These are phyloP conservation scores for Nakaseomyces bracarensis DNA, from an alignment of 1,139 yeast genomes.

Conservation along the genomic window DNA sequence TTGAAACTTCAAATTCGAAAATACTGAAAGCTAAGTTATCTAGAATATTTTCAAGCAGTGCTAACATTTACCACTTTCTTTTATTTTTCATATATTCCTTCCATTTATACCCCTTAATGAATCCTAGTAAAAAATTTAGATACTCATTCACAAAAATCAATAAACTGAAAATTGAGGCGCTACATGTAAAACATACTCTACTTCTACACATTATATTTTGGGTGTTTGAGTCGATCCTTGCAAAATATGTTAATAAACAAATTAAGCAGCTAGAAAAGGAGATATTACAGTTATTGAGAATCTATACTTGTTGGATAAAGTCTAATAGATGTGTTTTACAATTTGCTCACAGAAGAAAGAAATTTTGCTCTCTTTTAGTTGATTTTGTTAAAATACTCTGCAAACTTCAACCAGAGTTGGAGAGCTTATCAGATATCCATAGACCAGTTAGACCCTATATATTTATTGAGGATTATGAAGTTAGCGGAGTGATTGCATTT, in stretches of 20 bases:
- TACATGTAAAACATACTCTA: neutral
- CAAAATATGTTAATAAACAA: neutral
- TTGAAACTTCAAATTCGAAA: neutral
- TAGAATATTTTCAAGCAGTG: neutral
- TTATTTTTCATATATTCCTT: neutral
- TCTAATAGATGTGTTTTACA: constrained; percentile 38
- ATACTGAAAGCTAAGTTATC: neutral
- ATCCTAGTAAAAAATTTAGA: neutral
- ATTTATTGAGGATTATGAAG: constrained; percentile 52
- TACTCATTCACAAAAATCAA: neutral
- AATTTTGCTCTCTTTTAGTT: constrained; percentile 33
- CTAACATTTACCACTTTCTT: neutral
- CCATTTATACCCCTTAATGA: neutral
- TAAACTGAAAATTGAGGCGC: neutral
- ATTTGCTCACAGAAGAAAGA: constrained; percentile 32
- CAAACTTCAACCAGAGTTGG: neutral
- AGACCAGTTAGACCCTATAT: constrained; percentile 42
- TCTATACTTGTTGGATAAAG: constrained; percentile 45
- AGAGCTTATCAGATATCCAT: constrained; percentile 5
- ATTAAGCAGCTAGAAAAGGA: neutral
- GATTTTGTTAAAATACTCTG: constrained; percentile 27
- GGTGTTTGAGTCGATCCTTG: neutral
- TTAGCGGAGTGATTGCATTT: constrained; percentile 50
- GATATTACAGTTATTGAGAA: constrained; percentile 25
- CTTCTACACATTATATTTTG: neutral